These are phyloP conservation scores for Lipomyces starkeyi DNA, from an alignment of 805 yeast species.

Conservation along the genomic window DNA sequence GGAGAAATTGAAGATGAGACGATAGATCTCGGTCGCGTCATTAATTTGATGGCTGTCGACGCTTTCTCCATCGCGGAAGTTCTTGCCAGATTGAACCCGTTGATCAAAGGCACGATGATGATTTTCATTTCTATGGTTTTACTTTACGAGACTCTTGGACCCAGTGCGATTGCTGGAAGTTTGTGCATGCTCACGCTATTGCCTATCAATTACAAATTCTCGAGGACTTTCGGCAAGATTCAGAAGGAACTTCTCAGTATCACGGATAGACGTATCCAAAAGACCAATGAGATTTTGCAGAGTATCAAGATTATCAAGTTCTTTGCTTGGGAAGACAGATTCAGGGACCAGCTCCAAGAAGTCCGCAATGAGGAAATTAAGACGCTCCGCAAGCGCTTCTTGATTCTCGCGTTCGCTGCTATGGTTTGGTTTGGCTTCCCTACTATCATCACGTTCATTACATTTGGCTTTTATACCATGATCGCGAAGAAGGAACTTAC, in stretches of 20 bases:
- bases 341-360: constrained; percentile 68
- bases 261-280: constrained; percentile 91
- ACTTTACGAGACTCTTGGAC: constrained; percentile 75
- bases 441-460: constrained; percentile 74
- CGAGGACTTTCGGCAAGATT: constrained; percentile 62
- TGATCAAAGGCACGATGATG: constrained; percentile 77
- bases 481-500: constrained; percentile 75
- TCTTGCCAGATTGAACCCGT: constrained; percentile 86
- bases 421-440: constrained; percentile 72
- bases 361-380: constrained; percentile 76
- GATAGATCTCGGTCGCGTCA: constrained; percentile 83
- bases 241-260: constrained; percentile 76
- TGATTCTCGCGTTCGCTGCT: constrained; percentile 63
- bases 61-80: constrained; percentile 94
- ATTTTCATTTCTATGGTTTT: constrained; percentile 70
- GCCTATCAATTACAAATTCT: constrained; percentile 76
- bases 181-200: constrained; percentile 63
- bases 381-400: constrained; percentile 62
- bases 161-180: constrained; percentile 89
- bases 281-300: constrained; percentile 89
- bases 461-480: constrained; percentile 82
- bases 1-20: constrained; percentile 48
- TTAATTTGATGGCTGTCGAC: constrained; percentile 92
- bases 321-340: constrained; percentile 94
- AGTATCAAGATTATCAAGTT: constrained; percentile 92